Base-by-base conservation (phyloP, 495 filamentous ascomycete species). In the Rhypophila decipiens region DNA sequence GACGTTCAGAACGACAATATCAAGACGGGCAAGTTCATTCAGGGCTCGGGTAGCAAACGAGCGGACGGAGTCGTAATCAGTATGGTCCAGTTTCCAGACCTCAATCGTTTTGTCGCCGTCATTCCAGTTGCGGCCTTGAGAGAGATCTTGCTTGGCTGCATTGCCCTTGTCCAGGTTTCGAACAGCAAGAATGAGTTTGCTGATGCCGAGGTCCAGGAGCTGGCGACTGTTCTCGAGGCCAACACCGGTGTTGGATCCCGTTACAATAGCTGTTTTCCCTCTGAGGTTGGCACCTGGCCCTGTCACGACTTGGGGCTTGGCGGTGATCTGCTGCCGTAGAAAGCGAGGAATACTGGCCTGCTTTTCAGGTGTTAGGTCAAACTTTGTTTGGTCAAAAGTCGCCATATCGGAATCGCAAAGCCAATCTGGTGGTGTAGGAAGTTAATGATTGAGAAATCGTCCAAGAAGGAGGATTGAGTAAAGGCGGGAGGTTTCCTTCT, bases 201-300 rank as follows among this genome's bases (percentile, higher is more conserved):
- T 42, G 11, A 68, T 59, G 37, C 65, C 63, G 38, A 76, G 61
- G 12, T 59, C 52, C 29, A 63, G 61, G 24, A 74, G 56, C 46
- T 75, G 66, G 21, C 58, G 58, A 2, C 65, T 65, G 4, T 69
- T 66, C 53, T 78, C 76, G 27, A 75, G 60, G 5, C 79, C 79
- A 0, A 82, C 53, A 15, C 79, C 79, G 2, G 68, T 64, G 46
- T 78, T 77, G 22, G 69, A 64, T 24, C 77, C 76, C 2, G 76
- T 82, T 31, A 83, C 64, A 37, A 82, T 68, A 35, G 74, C 60
- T 2, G 67, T 75, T 40, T 72, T 55, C 15, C 56, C 56, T 3
- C 11, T 8, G 24, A 44, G 17, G 11, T 24, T 13, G 39, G 13
- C 39, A n/a, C 27, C 39, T 33, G 7, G 7, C 8, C 8, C 29